phyloP scores from a whole-genome alignment of 2,329 filamentous ascomycete species.

The Penicillium sclerotigenum region DNA sequence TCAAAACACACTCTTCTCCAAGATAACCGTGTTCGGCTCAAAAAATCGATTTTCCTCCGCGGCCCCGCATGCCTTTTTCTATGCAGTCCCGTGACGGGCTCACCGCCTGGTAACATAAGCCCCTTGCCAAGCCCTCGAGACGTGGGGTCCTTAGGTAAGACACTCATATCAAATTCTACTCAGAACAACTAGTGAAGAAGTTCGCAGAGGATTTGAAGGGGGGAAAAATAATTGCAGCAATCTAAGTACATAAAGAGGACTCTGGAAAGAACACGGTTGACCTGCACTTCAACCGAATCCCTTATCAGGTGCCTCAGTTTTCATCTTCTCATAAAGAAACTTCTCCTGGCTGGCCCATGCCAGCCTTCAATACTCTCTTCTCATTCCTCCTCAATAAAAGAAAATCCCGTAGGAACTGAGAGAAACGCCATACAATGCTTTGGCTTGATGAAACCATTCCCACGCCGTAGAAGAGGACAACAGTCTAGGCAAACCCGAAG shows the following conservation, averaged over 20 bases:
- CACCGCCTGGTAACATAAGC: conserved; percentile 17
- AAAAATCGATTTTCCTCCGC: conserved; percentile 24
- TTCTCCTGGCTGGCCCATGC: neutral
- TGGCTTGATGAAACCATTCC: conserved; percentile 18
- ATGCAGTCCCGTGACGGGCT: conserved; percentile 22
- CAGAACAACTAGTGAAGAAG: neutral
- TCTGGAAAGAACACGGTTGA: conserved; percentile 24
- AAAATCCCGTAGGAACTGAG: conserved; percentile 20
- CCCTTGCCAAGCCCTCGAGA: neutral
- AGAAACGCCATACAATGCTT: conserved; percentile 40
- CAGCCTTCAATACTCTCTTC: conserved; percentile 11
- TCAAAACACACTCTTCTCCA: conserved; percentile 2
- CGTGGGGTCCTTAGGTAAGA: neutral
- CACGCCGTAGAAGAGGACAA: conserved; percentile 13
- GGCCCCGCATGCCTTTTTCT: conserved; percentile 23
- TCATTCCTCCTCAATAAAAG: conserved; percentile 12
- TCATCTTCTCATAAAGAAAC: conserved; percentile 14
- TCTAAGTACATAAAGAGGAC: conserved; percentile 22
- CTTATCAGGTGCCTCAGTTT: conserved; percentile 10
- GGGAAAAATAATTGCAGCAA: conserved; percentile 18
- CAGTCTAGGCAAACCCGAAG: conserved; percentile 84
- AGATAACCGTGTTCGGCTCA: conserved; percentile 11
- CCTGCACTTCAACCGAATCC: conserved; percentile 42
- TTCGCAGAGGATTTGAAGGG: neutral
- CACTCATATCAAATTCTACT: neutral